Evolutionary conservation across 2,329 filamentous ascomycete genomes (phyloP).

Genomic region (Passalora sequoiae): DNA sequence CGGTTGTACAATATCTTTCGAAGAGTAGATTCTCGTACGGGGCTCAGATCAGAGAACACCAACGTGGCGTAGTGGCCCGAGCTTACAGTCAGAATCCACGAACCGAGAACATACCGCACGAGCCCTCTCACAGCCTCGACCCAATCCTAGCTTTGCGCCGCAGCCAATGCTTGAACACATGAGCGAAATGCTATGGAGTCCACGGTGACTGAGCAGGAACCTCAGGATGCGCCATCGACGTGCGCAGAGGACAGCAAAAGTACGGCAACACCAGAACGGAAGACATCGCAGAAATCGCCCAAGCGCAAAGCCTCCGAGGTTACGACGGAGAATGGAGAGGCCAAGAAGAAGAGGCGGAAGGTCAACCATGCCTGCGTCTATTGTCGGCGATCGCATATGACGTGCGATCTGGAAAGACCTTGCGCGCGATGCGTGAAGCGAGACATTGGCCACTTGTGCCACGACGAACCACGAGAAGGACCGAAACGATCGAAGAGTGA

Average conservation of each 20-base stretch:
- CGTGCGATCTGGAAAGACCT: slow-evolving; percentile 67
- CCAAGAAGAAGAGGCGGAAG: slow-evolving; percentile 48
- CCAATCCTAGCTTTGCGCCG: no score
- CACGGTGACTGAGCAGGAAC: slow-evolving; percentile 4
- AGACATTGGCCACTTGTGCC: slow-evolving; percentile 96
- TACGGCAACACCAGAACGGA: not conserved
- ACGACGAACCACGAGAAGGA: slow-evolving; percentile 89
- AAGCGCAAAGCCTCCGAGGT: slow-evolving; percentile 25
- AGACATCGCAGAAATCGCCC: slow-evolving; percentile 1
- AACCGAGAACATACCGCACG: no score
- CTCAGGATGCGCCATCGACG: not conserved
- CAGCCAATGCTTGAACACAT: not conserved
- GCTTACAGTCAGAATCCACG: no score
- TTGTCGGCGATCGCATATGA: slow-evolving; percentile 52
- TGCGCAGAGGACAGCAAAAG: not conserved
- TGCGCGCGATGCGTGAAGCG: slow-evolving; percentile 97
- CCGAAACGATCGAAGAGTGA: slow-evolving; percentile 71
- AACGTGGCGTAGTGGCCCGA: no score
- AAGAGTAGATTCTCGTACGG: no score
- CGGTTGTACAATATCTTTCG: no score
- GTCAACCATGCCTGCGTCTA: slow-evolving; percentile 54
- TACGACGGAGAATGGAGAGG: slow-evolving; percentile 19
- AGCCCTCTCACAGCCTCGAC: no score
- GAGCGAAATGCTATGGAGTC: slow-evolving; percentile 2
- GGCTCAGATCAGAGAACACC: no score